phyloP scores from a whole-genome alignment of 2,329 filamentous ascomycete species.

The Didymellaceae sp. region DNA sequence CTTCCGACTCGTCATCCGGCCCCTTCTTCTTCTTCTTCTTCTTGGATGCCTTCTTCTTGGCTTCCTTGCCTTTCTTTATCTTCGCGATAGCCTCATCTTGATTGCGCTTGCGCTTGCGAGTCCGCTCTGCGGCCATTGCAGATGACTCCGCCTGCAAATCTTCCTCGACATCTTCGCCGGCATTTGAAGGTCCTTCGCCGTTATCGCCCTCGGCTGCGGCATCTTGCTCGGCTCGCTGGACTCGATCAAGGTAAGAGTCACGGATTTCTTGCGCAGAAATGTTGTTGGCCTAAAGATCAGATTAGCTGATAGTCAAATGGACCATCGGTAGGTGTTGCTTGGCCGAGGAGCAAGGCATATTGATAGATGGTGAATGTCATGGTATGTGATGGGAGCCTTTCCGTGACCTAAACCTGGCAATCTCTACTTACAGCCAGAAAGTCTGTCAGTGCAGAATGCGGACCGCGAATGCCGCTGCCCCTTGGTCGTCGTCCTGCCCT shows the following conservation, averaged over 20 bases:
- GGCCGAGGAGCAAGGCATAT: too few relatives aligned
- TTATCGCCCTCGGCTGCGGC: constrained; percentile 42
- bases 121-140: constrained; percentile 52
- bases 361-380: too few relatives aligned
- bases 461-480: constrained; percentile 58
- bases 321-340: too few relatives aligned
- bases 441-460: constrained; percentile 72
- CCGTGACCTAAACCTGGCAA: not conserved
- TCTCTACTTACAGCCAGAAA: constrained; percentile 64
- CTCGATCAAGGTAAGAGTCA: constrained; percentile 63
- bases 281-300: constrained; percentile 65
- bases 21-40: constrained; percentile 49
- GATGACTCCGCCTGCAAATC: constrained; percentile 45
- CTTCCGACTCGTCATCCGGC: constrained; percentile 53
- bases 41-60: constrained; percentile 54
- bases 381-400: too few relatives aligned
- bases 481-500: constrained; percentile 49
- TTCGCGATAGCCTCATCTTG: constrained; percentile 57
- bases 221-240: constrained; percentile 56
- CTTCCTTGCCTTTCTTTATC: constrained; percentile 58
- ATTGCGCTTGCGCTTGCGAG: constrained; percentile 64
- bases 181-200: constrained; percentile 43
- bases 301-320: not conserved
- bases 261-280: constrained; percentile 72
- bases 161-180: constrained; percentile 45